Evolutionary conservation across 495 filamentous ascomycete species (phyloP), one percentile per base, ranked within the genome.

Genomic region (Glonium stellatum): DNA sequence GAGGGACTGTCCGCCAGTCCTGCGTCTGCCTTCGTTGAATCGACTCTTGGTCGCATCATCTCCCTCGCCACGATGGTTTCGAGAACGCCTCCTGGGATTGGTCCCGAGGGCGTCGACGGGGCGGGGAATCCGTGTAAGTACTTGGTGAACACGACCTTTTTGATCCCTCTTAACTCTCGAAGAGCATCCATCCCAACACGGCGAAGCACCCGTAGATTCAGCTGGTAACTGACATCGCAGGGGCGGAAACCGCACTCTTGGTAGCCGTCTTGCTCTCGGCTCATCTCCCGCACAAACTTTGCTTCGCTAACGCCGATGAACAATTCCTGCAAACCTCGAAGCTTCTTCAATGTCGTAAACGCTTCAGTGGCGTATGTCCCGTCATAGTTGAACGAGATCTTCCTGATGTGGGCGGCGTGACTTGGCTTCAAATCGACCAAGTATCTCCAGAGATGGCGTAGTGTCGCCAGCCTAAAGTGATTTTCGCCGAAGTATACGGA

Each of bases 51-150:
- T 42, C 36, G 5, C 61, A 64, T 64, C 37, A 64, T 64, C 21
- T 59, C 61, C 39, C 55, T 55, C 15, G 61, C 61, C 22, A 64
- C 61, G 12, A 59, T 27, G 12, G 49, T 64, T 31, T 59, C 48
- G 0, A 64, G 51, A 15, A 64, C 35, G 4, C 61, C 61, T 11
- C 49, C 56, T 3, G 55, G 61, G 23, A 64, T 59, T 1, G 61
- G 56, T 15, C 61, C 61, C 1, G 55, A 23, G 9, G 18, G 12
- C 50, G 9, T 4, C 9, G 22, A 22, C 25, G 4, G 4, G 8
- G 18, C 12, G 50, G 12, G 8, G 10, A 31, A n/a, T n/a, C n/a
- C n/a, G n/a, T n/a, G n/a, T n/a, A n/a, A n/a, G n/a, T n/a, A n/a
- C n/a, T n/a, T n/a, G 36, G 36, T 57, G 39, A 57, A 57, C 10